Conservation (phyloP, 2,329 filamentous ascomycete genomes). For the Mycogone perniciosa region DNA sequence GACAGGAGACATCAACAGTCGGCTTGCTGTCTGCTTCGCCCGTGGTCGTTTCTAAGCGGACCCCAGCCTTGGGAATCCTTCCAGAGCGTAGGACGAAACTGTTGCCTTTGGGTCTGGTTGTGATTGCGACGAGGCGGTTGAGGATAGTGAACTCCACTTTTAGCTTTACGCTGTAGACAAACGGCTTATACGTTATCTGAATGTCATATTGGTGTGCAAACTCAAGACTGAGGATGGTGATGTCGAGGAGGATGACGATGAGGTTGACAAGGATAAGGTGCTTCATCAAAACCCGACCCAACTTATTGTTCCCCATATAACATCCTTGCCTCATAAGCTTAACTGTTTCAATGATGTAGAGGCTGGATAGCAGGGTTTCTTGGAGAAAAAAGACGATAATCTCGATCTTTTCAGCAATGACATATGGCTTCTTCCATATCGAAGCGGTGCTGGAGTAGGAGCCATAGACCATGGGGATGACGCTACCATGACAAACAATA, state of each 20-base stretch:
- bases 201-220: slow-evolving; percentile 21
- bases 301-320: slow-evolving; percentile 16
- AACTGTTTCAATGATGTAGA: slow-evolving; percentile 45
- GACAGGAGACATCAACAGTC: too few species aligned
- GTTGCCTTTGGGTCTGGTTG: too few species aligned
- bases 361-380: slow-evolving; percentile 42
- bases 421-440: slow-evolving; percentile 24
- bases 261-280: slow-evolving; percentile 37
- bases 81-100: too few species aligned
- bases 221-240: slow-evolving; percentile 26
- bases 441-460: slow-evolving; percentile 28
- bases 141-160: slow-evolving; percentile 23
- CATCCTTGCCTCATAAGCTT: slow-evolving; percentile 37
- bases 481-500: slow-evolving; percentile 46
- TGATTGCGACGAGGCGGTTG: not conserved
- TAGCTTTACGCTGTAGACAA: slow-evolving; percentile 27
- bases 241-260: slow-evolving; percentile 34
- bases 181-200: slow-evolving; percentile 25
- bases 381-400: slow-evolving; percentile 49
- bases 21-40: too few species aligned
- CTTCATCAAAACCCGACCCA: slow-evolving; percentile 4
- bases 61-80: too few species aligned
- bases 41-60: too few species aligned
- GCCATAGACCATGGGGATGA: slow-evolving; percentile 48
- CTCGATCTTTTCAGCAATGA: slow-evolving; percentile 45